Conservation (phyloP, 1,284 basidiomycete species). For the Sutorius eximius region DNA sequence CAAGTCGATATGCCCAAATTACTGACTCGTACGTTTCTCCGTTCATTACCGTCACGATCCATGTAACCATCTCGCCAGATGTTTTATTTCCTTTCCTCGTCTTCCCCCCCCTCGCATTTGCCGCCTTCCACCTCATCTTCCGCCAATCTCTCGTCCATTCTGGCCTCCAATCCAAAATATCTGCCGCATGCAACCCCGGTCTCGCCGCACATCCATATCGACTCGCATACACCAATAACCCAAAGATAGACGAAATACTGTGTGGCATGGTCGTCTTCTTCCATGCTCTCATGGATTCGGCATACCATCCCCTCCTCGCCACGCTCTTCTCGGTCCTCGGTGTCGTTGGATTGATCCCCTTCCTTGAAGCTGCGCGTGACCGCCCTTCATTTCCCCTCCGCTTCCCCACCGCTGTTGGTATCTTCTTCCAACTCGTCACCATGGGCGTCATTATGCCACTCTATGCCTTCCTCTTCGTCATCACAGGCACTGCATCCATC, state of each 20-base stretch:
- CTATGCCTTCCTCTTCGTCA: slow-evolving; percentile 44
- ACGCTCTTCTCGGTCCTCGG: slow-evolving; percentile 29
- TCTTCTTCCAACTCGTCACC: slow-evolving; percentile 35
- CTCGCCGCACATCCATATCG: slow-evolving; percentile 29
- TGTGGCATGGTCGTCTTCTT: slow-evolving; percentile 45
- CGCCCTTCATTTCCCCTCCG: slow-evolving; percentile 11
- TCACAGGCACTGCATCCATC: slow-evolving; percentile 32
- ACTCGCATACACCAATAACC: slow-evolving; percentile 35
- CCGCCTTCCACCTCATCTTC: slow-evolving; percentile 18
- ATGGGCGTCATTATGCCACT: slow-evolving; percentile 41
- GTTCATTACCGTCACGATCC: neutral
- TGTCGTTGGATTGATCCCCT: slow-evolving; percentile 16
- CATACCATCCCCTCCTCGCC: slow-evolving; percentile 30
- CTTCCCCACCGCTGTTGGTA: slow-evolving; percentile 14
- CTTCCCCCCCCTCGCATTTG: slow-evolving; percentile 15
- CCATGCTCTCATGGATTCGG: slow-evolving; percentile 33
- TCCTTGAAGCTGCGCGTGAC: slow-evolving; percentile 27
- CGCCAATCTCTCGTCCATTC: slow-evolving; percentile 9
- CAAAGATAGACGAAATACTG: slow-evolving; percentile 33
- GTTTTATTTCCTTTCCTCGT: slow-evolving; percentile 16
- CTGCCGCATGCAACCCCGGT: slow-evolving; percentile 12
- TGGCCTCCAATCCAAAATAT: slow-evolving; percentile 15
- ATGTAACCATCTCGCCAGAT: slow-evolving; percentile 3
- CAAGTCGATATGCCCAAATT: neutral
- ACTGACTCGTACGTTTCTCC: slow-evolving; percentile 2